Evolutionary conservation across 768 basidiomycete species (phyloP), one percentile per base, ranked within the genome.

Genomic region (Podaxis mareebaensis): DNA sequence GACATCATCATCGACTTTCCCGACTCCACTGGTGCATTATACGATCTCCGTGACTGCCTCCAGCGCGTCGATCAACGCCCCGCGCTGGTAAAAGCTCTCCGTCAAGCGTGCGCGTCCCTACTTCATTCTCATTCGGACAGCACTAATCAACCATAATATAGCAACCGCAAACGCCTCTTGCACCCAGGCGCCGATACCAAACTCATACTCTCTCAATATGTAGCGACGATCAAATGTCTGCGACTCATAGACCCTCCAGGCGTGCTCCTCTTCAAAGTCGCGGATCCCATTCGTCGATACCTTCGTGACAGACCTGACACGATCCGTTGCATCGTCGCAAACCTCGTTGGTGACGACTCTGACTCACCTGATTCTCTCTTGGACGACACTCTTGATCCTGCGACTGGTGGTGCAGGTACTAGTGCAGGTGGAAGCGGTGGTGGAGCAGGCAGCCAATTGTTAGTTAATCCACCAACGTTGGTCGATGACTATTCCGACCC

Each of bases 161-260:
- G 94, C 10, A 95, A 93, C 69, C 85, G 84, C 61, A 90, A 89
- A 70, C 90, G 97, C 4, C 83, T 99, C 0, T 85, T 99, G 5
- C 96, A 99, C 70, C 97, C 96, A 1, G 97, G 96, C 2, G 94
- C 95, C 4, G 95, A 95, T 66, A 99, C 97, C 0, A 92, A 91
- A 70, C 86, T 92, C 64, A 95, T 99, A 62, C 78, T 99, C 12
- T 78, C 85, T 0, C 90, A 92, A 79, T 99, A 99, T 74, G 92
- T 99, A 10, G 86, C 90, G 1, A 95, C 93, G 1, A 98, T 99
- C 70, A 89, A 91, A 65, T 95, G 92, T 71, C 78, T 99, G 15
- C 86, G 95, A 6, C 85, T 96, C 51, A 78, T 99, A 24, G 97
- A 99, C 73, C 94, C 96, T 2, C 92, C 89, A 0, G 96, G 96